Base-by-base conservation (phyloP, 2,329 filamentous ascomycete genomes). In the Chrysoporthe deuterocubensis region DNA sequence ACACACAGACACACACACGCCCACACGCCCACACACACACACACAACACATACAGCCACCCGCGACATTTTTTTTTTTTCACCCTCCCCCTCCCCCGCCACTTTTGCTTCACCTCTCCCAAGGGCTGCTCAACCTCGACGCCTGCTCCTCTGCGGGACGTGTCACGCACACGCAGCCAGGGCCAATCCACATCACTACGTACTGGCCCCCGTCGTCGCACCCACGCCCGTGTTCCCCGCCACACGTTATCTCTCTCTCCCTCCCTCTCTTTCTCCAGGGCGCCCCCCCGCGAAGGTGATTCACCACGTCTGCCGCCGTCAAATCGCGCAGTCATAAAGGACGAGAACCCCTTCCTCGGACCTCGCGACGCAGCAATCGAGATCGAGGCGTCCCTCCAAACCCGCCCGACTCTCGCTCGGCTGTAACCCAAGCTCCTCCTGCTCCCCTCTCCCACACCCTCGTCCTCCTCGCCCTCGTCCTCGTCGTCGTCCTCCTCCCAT, bases 271-370 rank as follows among this genome's bases (percentile, higher is more conserved):
- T 9, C 37, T 7, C 16, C 18, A 44, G 11, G 50, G 48, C n/a
- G 21, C 26, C 26, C 26, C 26, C 26, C 26, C 26, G 26, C 26
- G 26, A 21, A 58, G 34, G 40, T 44, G 40, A n/a, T 7, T 26
- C 40, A 44, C 57, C 14, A 44, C 57, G 43, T 9, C n/a, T 44
- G 7, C 57, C 46, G 59, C 58, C 11, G 65, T 64, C 67, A 69
- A 67, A 67, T 67, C 67, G 48, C 65, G 65, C 67, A 67, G 4
- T 34, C 26, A 5, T 32, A 21, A 44, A 60, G 11, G 21, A 59
- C 40, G 21, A 32, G 37, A 26, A 16, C 26, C 26, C 26, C 26
- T 2, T 26, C 26, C 26, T 26, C 26, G 26, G 26, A 26, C 26
- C 26, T 26, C 26, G 26, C 26, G 26, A 26, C 26, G 26, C 26